Evolutionary conservation across 176 grass and related monocot species (phyloP).

Genomic region (Rhynchospora breviuscula): DNA sequence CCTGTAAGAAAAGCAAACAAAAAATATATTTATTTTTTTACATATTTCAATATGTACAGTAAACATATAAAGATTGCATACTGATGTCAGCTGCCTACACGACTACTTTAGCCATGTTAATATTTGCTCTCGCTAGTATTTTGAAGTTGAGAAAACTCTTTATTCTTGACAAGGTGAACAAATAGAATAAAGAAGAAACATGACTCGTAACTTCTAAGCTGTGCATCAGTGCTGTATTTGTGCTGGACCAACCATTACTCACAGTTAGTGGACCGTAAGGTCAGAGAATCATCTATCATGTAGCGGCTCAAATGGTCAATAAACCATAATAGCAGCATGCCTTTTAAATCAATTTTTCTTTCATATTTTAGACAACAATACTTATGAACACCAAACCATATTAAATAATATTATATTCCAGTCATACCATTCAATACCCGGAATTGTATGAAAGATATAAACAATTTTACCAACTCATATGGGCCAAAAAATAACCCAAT

Average conservation of each 20-base stretch:
- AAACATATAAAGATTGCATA: too few relatives aligned
- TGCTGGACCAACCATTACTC: neutral
- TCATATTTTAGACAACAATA: neutral
- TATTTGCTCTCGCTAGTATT: neutral
- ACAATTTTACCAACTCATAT: too few relatives aligned
- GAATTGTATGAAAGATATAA: too few relatives aligned
- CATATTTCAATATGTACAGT: too few relatives aligned
- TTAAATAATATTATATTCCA: neutral
- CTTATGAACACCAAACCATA: neutral
- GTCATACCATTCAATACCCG: neutral
- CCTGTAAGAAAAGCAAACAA: slow-evolving; percentile 34
- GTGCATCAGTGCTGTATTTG: neutral
- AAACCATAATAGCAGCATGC: neutral
- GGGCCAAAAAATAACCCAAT: too few relatives aligned
- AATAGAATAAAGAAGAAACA: neutral
- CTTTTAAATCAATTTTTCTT: neutral
- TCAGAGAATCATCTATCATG: neutral
- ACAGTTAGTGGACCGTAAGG: neutral
- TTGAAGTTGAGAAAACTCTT: neutral
- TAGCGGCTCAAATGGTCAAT: neutral
- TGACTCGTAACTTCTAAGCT: neutral
- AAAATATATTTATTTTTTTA: neutral
- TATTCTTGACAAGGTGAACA: neutral
- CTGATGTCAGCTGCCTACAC: neutral
- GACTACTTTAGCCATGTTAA: neutral